Base-by-base conservation (phyloP, 2,329 filamentous ascomycete genomes). In the Phialophora tarda region DNA sequence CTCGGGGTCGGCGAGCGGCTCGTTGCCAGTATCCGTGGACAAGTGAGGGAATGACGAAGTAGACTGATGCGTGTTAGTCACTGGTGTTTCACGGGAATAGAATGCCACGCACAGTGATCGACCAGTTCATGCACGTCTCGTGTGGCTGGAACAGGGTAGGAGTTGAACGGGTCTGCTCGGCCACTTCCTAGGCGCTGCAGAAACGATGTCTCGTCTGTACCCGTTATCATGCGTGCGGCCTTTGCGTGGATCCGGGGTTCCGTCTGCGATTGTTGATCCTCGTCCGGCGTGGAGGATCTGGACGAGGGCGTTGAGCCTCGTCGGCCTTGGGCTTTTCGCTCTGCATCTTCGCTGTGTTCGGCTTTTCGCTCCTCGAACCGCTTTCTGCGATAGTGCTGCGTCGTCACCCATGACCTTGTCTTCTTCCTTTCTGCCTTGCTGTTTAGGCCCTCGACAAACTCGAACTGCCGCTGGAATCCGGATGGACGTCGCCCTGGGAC, bases 41-140 rank as follows among this genome's bases (percentile, higher is more conserved):
- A 14, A 67, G 60, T 11, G 65, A 67, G 11, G 65, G 65, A 14
- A 67, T 67, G 17, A 67, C 61, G 47, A 67, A 67, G 38, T 60
- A 64, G 51, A 60, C 63, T 65, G 38, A 11, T 10, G 14, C 34
- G 32, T 10, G 17, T 65, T 12, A 54, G n/a, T n/a, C 34, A 30
- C 24, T 6, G 34, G 30, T 47, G 23, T 38, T 4, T 28, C 6
- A 11, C 17, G 17, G 30, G 24, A 24, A 38, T 8, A 11, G 6
- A 2, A 51, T 10, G n/a, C 12, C 10, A 56, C 56, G 23, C 28
- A 65, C 63, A 67, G 38, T 67, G 65, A 54, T 67, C 65, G n/a
- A 67, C 65, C n/a, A 67, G 51, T 47, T 63, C 65, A 48, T 67
- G 65, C 17, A 67, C 61, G 57, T 67, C 61, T 24, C 60, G 54